Evolutionary conservation across 2,329 filamentous ascomycete genomes (phyloP).

Genomic region (Ophiostoma montium): DNA sequence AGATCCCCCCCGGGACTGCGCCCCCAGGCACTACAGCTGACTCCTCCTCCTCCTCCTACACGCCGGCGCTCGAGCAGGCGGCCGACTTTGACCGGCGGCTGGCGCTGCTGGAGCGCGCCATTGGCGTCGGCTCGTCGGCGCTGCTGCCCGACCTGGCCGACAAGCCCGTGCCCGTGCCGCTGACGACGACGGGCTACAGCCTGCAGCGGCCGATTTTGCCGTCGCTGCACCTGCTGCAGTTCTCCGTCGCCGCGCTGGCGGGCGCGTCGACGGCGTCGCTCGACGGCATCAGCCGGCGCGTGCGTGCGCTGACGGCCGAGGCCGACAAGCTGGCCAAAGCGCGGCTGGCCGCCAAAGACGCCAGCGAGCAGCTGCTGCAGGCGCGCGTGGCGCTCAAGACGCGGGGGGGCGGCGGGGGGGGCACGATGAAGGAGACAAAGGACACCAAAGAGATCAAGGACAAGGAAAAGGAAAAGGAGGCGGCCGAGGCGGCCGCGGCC

Average conservation of each 20-base stretch:
- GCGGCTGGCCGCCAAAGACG: constrained; percentile 44
- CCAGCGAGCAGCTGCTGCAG: constrained; percentile 43
- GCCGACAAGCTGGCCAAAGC: constrained; percentile 57
- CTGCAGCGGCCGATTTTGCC: constrained; percentile 61
- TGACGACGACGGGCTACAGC: neutral
- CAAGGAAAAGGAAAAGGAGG: constrained; percentile 43
- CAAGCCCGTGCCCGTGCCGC: constrained; percentile 18
- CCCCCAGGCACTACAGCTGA: too few relatives aligned
- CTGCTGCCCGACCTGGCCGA: constrained; percentile 44
- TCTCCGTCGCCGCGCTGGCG: constrained; percentile 62
- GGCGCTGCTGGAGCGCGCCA: constrained; percentile 59
- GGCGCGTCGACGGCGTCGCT: constrained; percentile 59
- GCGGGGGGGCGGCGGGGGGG: constrained; percentile 42
- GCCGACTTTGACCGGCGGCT: constrained; percentile 81
- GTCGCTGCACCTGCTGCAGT: constrained; percentile 65
- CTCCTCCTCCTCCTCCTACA: constrained; percentile 11
- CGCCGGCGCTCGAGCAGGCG: constrained; percentile 51
- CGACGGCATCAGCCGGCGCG: constrained; percentile 55
- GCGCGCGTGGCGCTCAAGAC: constrained; percentile 13
- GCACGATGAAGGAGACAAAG: too few relatives aligned
- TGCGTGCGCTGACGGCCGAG: constrained; percentile 57
- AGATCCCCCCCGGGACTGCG: neutral
- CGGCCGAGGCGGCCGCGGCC: constrained; percentile 18
- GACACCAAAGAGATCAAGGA: too few relatives aligned
- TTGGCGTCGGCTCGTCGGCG: constrained; percentile 62